Evolutionary conservation across 2,329 filamentous ascomycete genomes (phyloP).

Genomic region (Aspergillus glaucus): DNA sequence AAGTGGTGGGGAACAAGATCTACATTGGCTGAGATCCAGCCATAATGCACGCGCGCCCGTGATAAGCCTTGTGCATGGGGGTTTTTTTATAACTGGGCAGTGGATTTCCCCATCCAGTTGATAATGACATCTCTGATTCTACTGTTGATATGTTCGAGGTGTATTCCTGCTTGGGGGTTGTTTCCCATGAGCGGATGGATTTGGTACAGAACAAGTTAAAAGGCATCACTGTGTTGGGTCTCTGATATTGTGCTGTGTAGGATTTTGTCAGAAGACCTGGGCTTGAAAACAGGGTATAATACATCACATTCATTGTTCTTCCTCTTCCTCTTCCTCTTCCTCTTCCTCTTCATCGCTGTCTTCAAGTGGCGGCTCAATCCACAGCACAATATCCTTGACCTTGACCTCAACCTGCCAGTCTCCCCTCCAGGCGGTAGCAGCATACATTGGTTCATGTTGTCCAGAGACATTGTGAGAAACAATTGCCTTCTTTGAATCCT

Average conservation of each 20-base stretch:
- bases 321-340: background rate
- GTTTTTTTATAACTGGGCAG: too few species aligned
- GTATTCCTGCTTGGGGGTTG: background rate
- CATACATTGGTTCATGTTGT: background rate
- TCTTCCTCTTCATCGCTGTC: background rate
- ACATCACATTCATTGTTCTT: background rate
- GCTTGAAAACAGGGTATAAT: background rate
- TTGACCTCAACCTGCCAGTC: background rate
- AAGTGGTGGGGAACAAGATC: too few species aligned
- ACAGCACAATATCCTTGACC: background rate
- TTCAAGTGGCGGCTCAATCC: background rate
- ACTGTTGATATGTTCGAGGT: background rate
- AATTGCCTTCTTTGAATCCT: background rate
- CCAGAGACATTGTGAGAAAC: background rate
- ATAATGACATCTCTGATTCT: background rate
- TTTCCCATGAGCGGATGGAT: background rate
- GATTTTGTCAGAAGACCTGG: background rate
- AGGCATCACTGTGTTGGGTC: background rate
- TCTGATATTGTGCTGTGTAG: background rate
- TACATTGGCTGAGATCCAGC: too few species aligned
- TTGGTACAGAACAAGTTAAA: background rate
- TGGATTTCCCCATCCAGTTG: too few species aligned
- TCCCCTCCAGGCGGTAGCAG: background rate
- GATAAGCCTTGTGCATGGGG: too few species aligned
- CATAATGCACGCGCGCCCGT: too few species aligned